Evolutionary conservation across 129 eudicot species (phyloP).

Genomic region (Tagetes erecta): DNA sequence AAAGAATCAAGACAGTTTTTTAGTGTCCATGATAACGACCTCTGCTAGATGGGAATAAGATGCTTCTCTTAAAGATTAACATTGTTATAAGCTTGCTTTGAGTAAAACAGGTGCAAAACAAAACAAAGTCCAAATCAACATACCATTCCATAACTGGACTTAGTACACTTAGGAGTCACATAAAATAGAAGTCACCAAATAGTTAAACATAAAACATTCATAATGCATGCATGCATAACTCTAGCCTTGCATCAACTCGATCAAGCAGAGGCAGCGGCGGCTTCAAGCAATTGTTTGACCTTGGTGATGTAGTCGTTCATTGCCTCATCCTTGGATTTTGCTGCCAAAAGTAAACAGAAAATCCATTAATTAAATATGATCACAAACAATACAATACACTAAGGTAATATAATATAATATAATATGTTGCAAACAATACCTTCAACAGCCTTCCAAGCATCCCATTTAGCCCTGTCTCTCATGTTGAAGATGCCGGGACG

Average conservation of each 20-base stretch:
- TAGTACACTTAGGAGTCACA: conserved; percentile 27
- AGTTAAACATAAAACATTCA: conserved; percentile 18
- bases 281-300: conserved; percentile 90
- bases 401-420: no score
- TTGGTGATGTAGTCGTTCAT: conserved; percentile 93
- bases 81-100: not conserved
- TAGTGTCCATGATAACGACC: no score
- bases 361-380: not conserved
- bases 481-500: conserved; percentile 92
- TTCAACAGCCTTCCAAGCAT: conserved; percentile 96
- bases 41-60: no score
- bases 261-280: conserved; percentile 35
- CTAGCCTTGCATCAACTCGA: not conserved
- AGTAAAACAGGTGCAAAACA: not conserved
- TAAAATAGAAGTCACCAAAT: conserved; percentile 31
- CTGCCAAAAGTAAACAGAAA: conserved; percentile 33
- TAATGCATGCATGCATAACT: conserved; percentile 11
- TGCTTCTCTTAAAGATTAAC: not conserved
- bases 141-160: conserved; percentile 40
- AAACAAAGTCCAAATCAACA: conserved; percentile 24
- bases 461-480: conserved; percentile 96
- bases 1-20: no score
- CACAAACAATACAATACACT: not conserved
- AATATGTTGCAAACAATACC: conserved; percentile 37
- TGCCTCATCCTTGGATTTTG: conserved; percentile 79